phyloP scores from a whole-genome alignment of 1,284 basidiomycete genomes.

The Irpex rosettiformis region DNA sequence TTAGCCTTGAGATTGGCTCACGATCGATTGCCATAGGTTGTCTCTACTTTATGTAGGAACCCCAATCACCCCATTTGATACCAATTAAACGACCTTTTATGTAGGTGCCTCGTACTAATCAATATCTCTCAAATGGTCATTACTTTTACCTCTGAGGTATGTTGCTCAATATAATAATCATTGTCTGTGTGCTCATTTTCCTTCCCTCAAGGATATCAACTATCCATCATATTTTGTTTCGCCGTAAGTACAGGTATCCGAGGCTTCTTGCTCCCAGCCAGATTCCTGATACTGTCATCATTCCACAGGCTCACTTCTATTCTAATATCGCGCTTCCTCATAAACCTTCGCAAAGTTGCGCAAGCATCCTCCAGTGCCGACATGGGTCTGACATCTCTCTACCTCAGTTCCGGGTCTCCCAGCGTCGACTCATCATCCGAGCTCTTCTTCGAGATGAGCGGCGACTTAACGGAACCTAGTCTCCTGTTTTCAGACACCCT shows the following conservation, averaged over 20 bases:
- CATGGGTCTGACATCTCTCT: neutral
- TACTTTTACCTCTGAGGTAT: constrained; percentile 3
- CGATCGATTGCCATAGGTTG: constrained; percentile 8
- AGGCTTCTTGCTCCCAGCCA: no score
- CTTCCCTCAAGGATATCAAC: constrained; percentile 9
- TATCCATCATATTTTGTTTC: constrained; percentile 12
- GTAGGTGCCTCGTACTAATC: constrained; percentile 8
- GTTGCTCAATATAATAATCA: neutral
- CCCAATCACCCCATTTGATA: neutral
- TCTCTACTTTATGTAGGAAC: constrained; percentile 18
- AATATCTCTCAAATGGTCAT: constrained; percentile 13
- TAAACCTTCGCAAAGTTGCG: neutral
- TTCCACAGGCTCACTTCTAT: constrained; percentile 1
- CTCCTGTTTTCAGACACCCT: neutral
- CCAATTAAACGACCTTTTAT: no score
- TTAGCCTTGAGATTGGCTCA: neutral
- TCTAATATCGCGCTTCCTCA: constrained; percentile 1
- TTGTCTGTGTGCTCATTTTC: neutral
- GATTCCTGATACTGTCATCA: neutral
- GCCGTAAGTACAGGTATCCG: constrained; percentile 10
- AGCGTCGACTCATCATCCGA: neutral
- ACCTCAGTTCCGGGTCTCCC: neutral
- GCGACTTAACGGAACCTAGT: neutral
- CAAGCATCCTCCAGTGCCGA: neutral
- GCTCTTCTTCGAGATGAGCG: neutral